Evolutionary conservation across 768 basidiomycete species (phyloP).

Genomic region (Mycena kentingensis): DNA sequence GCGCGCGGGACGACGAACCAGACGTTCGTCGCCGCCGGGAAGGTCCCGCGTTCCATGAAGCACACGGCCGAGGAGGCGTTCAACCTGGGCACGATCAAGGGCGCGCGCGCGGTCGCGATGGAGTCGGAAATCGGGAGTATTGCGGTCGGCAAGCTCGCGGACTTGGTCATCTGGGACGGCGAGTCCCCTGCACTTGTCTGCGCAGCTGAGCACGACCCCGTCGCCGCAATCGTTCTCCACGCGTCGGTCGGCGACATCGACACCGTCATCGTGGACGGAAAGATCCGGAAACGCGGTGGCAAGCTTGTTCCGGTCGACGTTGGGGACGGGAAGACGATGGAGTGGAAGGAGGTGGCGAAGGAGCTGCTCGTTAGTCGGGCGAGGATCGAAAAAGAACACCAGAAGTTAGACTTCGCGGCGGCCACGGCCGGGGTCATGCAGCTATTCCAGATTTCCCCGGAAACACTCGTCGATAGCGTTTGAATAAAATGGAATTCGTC

Average conservation of each 20-base stretch:
- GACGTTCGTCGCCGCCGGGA: conserved; percentile 4
- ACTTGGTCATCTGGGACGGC: conserved; percentile 17
- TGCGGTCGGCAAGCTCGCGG: conserved; percentile 14
- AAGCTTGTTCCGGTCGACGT: conserved; percentile 8
- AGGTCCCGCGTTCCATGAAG: background rate
- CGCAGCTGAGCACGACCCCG: conserved; percentile 17
- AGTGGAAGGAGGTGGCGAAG: conserved; percentile 7
- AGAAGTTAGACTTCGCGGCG: background rate
- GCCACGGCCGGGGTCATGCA: background rate
- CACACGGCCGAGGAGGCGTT: conserved; percentile 13
- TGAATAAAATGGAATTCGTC: no score
- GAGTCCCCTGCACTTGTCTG: conserved; percentile 14
- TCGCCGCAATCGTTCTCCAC: conserved; percentile 19
- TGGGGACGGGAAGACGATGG: background rate
- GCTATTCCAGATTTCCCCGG: background rate
- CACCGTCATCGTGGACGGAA: conserved; percentile 19
- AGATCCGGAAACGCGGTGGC: conserved; percentile 10
- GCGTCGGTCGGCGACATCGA: conserved; percentile 19
- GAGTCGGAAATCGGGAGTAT: conserved; percentile 14
- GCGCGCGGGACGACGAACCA: conserved; percentile 12
- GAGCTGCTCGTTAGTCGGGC: background rate
- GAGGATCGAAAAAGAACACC: background rate
- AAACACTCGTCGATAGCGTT: no score
- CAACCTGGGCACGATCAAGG: conserved; percentile 20
- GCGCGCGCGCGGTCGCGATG: conserved; percentile 18